Evolutionary conservation across 2,329 filamentous ascomycete species (phyloP).

Genomic region (Sarocladiaceae sp.): DNA sequence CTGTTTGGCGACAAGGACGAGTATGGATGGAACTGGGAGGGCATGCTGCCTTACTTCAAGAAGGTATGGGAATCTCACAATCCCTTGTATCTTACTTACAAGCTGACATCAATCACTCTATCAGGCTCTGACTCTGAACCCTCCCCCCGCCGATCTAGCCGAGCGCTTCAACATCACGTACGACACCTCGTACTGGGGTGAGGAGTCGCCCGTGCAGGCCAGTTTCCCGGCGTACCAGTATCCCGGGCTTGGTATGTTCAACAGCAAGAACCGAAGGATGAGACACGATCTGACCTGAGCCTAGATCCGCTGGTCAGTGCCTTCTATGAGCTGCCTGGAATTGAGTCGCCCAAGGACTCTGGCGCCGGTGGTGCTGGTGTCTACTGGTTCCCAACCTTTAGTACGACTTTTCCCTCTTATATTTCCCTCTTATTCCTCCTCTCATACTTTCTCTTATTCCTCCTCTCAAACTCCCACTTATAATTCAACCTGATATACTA

Average conservation of each 20-base stretch:
- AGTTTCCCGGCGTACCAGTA: not conserved
- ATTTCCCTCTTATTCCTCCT: too few species aligned
- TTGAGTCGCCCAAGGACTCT: not conserved
- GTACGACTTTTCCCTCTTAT: not conserved
- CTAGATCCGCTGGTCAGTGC: not conserved
- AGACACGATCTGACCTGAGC: not conserved
- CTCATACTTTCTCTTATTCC: not conserved
- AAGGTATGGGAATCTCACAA: slow-evolving; percentile 10
- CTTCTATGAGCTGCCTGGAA: slow-evolving; percentile 1
- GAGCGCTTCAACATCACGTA: slow-evolving; percentile 1
- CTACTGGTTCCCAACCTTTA: slow-evolving; percentile 1
- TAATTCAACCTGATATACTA: not conserved
- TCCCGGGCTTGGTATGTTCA: not conserved
- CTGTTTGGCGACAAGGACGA: not conserved
- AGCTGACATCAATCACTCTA: not conserved
- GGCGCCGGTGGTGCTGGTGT: not conserved
- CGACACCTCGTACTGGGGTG: not conserved
- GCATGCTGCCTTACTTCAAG: slow-evolving; percentile 19
- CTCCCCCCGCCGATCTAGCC: not conserved
- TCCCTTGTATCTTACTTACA: not conserved
- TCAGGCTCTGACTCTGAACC: not conserved
- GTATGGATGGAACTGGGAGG: slow-evolving; percentile 28
- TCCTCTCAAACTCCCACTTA: not conserved
- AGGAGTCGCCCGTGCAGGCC: not conserved
- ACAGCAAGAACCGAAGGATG: not conserved